Base-by-base conservation (phyloP, 2,329 filamentous ascomycete species). In the Apiospora kogelbergensis region DNA sequence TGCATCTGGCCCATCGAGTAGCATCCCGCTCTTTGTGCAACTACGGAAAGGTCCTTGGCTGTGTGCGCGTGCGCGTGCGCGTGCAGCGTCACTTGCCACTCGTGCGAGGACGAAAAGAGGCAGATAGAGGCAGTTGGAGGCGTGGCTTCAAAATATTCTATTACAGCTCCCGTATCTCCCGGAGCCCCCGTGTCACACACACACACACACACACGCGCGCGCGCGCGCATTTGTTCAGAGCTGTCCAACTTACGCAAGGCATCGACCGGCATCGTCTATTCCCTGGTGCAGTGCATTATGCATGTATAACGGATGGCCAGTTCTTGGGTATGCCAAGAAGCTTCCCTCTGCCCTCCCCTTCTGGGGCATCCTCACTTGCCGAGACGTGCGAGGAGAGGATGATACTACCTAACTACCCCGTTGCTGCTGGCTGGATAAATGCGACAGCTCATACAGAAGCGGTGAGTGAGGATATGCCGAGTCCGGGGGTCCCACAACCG, bases 1-100 rank as follows among this genome's bases (percentile, higher is more conserved):
- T 65, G 63, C 63, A 42, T 37, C 63, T 65, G 7, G 63, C n/a
- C n/a, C 30, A 37, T 33, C 63, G 30, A 65, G 63, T 65, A 45
- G 63, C 33, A 65, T 65, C 63, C 63, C 63, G 63, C 41, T 65
- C 63, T 37, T 13, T 60, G 53, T 60, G 53, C 53, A n/a, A 60
- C 53, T 60, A 60, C 53, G 30, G 53, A 60, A 60, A 60, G 17
- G 53, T 60, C 53, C 53, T 60, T 60, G 53, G 26, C 30, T 26
- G 9, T 60, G 17, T 15, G 40, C 40, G 53, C 48, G 46, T 26
- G 46, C 22, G 45, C 26, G 45, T 22, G 45, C 11, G 45, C 45
- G 30, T n/a, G 48, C 26, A 60, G 46, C 22, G 46, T 24, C 46
- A 15, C 22, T 60, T 60, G 48, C 48, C 48, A 57, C 53, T 60